These are phyloP conservation scores for Aspergillus tamarii DNA, from an alignment of 2,329 filamentous ascomycete genomes.

Conservation along the genomic window DNA sequence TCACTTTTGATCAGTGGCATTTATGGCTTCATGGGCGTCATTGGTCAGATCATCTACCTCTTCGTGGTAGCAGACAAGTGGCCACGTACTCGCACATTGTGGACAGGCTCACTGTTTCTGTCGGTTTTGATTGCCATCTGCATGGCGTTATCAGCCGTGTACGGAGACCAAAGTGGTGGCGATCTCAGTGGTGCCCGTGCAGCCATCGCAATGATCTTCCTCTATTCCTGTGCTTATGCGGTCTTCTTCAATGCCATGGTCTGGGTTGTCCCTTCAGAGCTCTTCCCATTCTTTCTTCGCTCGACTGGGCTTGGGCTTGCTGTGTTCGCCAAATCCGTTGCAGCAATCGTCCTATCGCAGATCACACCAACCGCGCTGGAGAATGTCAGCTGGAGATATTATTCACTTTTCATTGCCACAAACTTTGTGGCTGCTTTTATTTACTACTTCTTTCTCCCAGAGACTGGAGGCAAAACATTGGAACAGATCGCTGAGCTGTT, in stretches of 20 bases:
- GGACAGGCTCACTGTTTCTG: slow-evolving; percentile 32
- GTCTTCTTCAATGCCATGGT: slow-evolving; percentile 44
- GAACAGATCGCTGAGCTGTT: slow-evolving; percentile 9
- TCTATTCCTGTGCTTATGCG: slow-evolving; percentile 41
- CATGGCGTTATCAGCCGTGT: slow-evolving; percentile 29
- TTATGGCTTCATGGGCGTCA: slow-evolving; percentile 44
- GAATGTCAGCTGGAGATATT: slow-evolving; percentile 44
- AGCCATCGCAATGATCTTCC: slow-evolving; percentile 43
- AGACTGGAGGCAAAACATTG: slow-evolving; percentile 37
- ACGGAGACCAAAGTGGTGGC: slow-evolving; percentile 18
- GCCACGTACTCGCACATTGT: slow-evolving; percentile 38
- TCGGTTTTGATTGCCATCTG: slow-evolving; percentile 31
- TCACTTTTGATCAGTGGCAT: slow-evolving; percentile 38
- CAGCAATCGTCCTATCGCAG: slow-evolving; percentile 34
- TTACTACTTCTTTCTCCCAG: slow-evolving; percentile 42
- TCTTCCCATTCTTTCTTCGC: slow-evolving; percentile 38
- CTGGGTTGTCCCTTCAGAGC: slow-evolving; percentile 38
- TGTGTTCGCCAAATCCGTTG: slow-evolving; percentile 33
- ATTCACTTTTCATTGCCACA: slow-evolving; percentile 42
- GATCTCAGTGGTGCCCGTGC: slow-evolving; percentile 33
- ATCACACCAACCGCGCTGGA: slow-evolving; percentile 41
- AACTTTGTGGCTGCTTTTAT: slow-evolving; percentile 34
- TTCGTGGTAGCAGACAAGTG: slow-evolving; percentile 37
- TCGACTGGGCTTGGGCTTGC: slow-evolving; percentile 36
- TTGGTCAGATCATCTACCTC: slow-evolving; percentile 39